Evolutionary conservation across 2,329 filamentous ascomycete genomes (phyloP), one percentile per base, ranked within the genome.

Genomic region (Trichoderma breve): DNA sequence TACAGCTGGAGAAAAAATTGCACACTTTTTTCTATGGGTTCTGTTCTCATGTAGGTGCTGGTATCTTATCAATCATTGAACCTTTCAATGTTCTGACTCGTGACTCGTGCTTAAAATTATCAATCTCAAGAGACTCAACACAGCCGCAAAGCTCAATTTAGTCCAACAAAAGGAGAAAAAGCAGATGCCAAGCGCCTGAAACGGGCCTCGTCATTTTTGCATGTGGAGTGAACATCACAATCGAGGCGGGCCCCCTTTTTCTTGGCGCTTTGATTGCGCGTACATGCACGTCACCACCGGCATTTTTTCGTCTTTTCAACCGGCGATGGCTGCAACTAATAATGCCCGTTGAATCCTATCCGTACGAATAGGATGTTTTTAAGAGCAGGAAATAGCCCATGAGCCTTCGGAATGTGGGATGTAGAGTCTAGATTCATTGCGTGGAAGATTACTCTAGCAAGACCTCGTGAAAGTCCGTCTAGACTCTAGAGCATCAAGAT

Each of bases 281-380:
- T 71, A 71, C 67, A 70, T 62, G 57, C 67, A 62, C 67, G 67
- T 70, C 67, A 70, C 57, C 57, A 26, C 55, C 55, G 55, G 36
- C 14, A 3, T 26, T 53, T 69, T 53, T 43, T 14, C 15, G 15
- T 43, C 15, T 36, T 8, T 26, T 36, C 21, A 36, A 53, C n/a
- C 60, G 51, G 36, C 53, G 55, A 51, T 51, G 15, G n/a, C 9
- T 34, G n/a, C 55, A 69, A 21, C n/a, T 26, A 12, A 51, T 55
- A 24, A 4, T 32, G n/a, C n/a, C 11, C 21, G 6, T 34, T 1
- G 32, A 15, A 3, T n/a, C 57, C 9, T 39, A 12, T 24, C 3
- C n/a, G 24, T 58, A 8, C 18, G 1, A 18, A 36, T 28, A 4
- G 24, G 24, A 6, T 30, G 14, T 39, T 28, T 39, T 43, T 7